A percentile compares a stretch with the other conserved stretches of the same genome.
These are phyloP conservation scores for Punctularia strigosozonata DNA, from an alignment of 768 basidiomycete genomes.

Conservation along the genomic window DNA sequence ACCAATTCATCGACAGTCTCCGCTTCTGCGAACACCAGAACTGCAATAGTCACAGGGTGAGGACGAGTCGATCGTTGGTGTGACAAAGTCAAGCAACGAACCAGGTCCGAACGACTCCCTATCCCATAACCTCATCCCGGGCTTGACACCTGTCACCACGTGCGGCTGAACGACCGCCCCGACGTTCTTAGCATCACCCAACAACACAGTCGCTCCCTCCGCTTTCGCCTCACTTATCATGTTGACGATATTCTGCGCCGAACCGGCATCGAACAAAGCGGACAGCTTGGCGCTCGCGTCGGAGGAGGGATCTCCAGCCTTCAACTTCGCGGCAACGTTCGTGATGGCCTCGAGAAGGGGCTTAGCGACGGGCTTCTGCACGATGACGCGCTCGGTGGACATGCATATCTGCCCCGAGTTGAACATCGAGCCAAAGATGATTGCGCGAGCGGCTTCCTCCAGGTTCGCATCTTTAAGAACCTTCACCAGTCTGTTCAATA, in stretches of 20 bases:
- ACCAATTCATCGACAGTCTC: slow-evolving; percentile 43
- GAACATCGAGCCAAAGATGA: slow-evolving; percentile 30
- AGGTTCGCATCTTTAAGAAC: slow-evolving; percentile 43
- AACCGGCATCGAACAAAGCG: slow-evolving; percentile 30
- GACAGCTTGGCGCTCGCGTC: slow-evolving; percentile 21
- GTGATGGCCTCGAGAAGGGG: slow-evolving; percentile 23
- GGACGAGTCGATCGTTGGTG: not conserved
- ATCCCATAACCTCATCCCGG: slow-evolving; percentile 41
- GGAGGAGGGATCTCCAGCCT: slow-evolving; percentile 24
- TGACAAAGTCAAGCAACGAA: slow-evolving; percentile 7
- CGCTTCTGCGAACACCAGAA: slow-evolving; percentile 31
- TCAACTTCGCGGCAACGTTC: slow-evolving; percentile 19
- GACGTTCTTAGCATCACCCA: slow-evolving; percentile 29
- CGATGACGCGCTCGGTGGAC: slow-evolving; percentile 48
- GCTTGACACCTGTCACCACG: slow-evolving; percentile 32
- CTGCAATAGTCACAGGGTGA: slow-evolving; percentile 12
- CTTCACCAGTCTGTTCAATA: slow-evolving; percentile 13
- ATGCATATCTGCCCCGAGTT: slow-evolving; percentile 49
- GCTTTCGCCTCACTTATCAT: slow-evolving; percentile 32
- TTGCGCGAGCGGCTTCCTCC: slow-evolving; percentile 36
- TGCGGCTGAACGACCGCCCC: slow-evolving; percentile 40
- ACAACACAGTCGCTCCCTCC: slow-evolving; percentile 31
- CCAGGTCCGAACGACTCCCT: slow-evolving; percentile 54
- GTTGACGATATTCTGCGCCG: slow-evolving; percentile 31
- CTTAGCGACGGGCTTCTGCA: slow-evolving; percentile 28